Percentiles rank a stretch among this genome's conserved stretches.
These are phyloP conservation scores for Picea glauca DNA, from an alignment of 75 land plant species.

Conservation along the genomic window DNA sequence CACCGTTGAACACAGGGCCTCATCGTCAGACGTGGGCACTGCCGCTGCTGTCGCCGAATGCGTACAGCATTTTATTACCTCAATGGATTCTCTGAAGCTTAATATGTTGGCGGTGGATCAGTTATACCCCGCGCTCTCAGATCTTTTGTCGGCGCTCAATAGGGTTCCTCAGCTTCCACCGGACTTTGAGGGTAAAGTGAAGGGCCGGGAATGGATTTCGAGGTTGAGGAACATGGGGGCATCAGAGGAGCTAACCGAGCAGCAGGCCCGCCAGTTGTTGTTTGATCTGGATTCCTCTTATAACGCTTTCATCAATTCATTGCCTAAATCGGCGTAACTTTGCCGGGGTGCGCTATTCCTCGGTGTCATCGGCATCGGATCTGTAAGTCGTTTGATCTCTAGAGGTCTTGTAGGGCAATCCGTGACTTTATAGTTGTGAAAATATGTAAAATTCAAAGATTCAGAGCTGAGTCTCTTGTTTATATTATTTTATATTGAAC, in stretches of 20 bases:
- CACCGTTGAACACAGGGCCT: constrained; percentile 82
- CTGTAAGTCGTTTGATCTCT: too few species aligned
- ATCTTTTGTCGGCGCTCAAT: constrained; percentile 52
- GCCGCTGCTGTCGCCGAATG: constrained; percentile 47
- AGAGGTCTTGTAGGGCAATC: too few species aligned
- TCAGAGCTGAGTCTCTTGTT: too few species aligned
- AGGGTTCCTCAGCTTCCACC: constrained; percentile 48
- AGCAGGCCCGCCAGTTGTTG: constrained; percentile 86
- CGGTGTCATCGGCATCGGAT: too few species aligned
- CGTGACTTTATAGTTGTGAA: too few species aligned
- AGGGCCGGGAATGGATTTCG: constrained; percentile 82
- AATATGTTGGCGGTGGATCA: constrained; percentile 96
- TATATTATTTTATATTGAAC: too few species aligned
- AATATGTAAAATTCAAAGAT: too few species aligned
- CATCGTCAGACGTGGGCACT: constrained; percentile 43
- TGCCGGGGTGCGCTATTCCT: too few species aligned
- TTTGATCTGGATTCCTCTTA: constrained; percentile 94
- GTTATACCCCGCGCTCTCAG: constrained; percentile 80
- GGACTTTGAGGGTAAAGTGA: constrained; percentile 83
- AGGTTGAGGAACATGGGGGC: constrained; percentile 90
- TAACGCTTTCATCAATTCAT: constrained; percentile 92
- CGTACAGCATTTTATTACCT: constrained; percentile 91
- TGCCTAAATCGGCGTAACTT: constrained; percentile 59
- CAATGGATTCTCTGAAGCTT: constrained; percentile 91
- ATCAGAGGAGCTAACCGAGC: constrained; percentile 86